Conservation (phyloP, 148 eudicot species). For the Beta vulgaris region DNA sequence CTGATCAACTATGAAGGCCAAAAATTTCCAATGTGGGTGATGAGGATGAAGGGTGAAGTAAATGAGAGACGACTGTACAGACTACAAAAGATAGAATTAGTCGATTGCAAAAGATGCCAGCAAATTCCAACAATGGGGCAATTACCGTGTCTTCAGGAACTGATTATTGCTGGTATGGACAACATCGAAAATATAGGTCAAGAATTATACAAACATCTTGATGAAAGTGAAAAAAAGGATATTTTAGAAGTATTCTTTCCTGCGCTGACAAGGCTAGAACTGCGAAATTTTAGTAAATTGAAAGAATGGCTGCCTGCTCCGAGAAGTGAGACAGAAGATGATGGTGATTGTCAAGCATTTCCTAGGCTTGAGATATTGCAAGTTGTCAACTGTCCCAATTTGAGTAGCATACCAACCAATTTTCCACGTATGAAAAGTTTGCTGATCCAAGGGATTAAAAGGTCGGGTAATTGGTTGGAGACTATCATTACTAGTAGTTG, state of each 20-base stretch:
- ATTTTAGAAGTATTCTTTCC: neutral
- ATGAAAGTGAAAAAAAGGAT: neutral
- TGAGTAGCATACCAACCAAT: neutral
- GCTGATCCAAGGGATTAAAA: neutral
- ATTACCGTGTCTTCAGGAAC: neutral
- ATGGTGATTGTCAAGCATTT: neutral
- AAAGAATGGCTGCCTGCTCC: neutral
- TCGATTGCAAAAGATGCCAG: constrained; percentile 12
- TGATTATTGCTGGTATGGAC: constrained; percentile 3
- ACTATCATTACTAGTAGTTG: too few relatives aligned
- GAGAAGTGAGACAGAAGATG: neutral
- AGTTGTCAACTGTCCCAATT: neutral
- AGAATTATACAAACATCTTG: neutral
- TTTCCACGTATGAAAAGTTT: neutral
- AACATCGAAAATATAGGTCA: neutral
- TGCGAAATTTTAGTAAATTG: neutral
- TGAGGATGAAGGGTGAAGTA: neutral
- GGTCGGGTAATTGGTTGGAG: neutral
- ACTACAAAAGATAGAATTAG: constrained; percentile 1
- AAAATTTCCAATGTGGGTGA: constrained; percentile 9
- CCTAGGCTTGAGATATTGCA: neutral
- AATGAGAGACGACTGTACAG: neutral
- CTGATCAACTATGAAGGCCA: neutral
- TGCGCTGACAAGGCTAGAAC: neutral
- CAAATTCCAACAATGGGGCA: constrained; percentile 5